A percentile compares a stretch with the other conserved stretches of the same genome.
phyloP scores from a whole-genome alignment of 768 basidiomycete genomes.

The Mrakia hoshinonis region DNA sequence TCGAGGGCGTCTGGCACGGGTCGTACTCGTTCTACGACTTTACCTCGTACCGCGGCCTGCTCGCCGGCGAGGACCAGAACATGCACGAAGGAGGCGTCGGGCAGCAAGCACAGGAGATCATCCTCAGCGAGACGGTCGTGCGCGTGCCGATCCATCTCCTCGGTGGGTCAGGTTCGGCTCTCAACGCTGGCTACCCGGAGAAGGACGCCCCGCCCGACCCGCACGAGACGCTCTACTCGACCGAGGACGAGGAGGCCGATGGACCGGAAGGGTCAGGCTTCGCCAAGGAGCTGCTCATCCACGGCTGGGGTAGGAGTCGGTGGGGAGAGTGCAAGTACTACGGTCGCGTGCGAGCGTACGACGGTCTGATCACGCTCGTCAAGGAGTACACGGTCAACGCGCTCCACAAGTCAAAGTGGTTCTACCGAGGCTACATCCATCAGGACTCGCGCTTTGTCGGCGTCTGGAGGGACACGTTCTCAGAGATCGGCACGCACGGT shows the following conservation, averaged over 20 bases:
- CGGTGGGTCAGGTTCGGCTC: conserved; percentile 15
- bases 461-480: conserved; percentile 23
- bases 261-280: conserved; percentile 3
- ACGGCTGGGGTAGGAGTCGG: conserved; percentile 10
- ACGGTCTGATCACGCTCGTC: conserved; percentile 18
- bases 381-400: conserved; percentile 23
- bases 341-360: conserved; percentile 19
- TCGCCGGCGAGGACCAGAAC: background rate
- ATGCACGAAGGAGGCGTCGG: conserved; percentile 22
- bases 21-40: conserved; percentile 10
- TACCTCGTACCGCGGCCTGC: conserved; percentile 24
- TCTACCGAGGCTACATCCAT: conserved; percentile 26
- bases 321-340: conserved; percentile 19
- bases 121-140: conserved; percentile 21
- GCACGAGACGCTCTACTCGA: background rate
- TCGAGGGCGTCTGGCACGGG: conserved; percentile 23
- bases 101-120: conserved; percentile 20
- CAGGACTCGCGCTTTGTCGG: conserved; percentile 12
- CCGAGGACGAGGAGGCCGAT: conserved; percentile 15
- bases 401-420: conserved; percentile 17
- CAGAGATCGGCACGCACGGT: conserved; percentile 2
- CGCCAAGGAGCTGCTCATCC: conserved; percentile 18
- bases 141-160: background rate
- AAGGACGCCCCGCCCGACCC: background rate
- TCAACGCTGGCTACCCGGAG: conserved; percentile 20